Evolutionary conservation across 192 early-diverging fungal species (phyloP), one percentile per base, ranked within the genome.

Genomic region (Mortierella alpina): DNA sequence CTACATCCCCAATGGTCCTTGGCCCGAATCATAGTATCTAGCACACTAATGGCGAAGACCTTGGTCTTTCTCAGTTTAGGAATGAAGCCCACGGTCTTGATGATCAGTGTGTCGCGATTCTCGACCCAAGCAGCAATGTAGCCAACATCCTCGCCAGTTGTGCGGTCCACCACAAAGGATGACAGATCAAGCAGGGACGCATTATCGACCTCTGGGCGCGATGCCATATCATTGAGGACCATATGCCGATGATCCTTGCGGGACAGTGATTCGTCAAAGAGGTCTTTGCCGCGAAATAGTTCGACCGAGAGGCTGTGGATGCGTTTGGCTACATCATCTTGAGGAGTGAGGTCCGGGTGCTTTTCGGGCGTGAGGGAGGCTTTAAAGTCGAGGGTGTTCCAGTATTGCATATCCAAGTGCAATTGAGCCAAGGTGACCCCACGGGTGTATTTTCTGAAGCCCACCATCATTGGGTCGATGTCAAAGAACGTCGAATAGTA

Each of bases 191-290:
- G 48, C 40, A 80, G 41, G 1, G 77, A 80, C 6, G 57, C 40
- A 20, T 80, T 68, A 23, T 80, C 77, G 23, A 80, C 77, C 46
- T 80, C 70, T 4, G 54, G 66, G 1, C 77, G 69, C 3, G 77
- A 80, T 13, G 68, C 64, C 77, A 80, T 80, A 18, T 80, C 77
- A 47, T 72, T 80, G 0, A 80, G 49, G 18, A 72, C 77, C 13
- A 80, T 66, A 31, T 63, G 70, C 1, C 77, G 70, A 18, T 80
- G 77, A 10, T 68, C 47, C 31, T 63, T 11, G 2, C 64, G 64
- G 6, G 77, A 47, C 20, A 72, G 40, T 2, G 13, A 15, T 6
- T 80, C 70, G 18, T 80, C 77, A 72, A 80, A 80, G 22, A 80
- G 54, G 0, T 72, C 77, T 41, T 80, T 80, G 10, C 77, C 77